Base-by-base conservation (phyloP, 1,139 yeast genomes). In the Wickerhamiella pararugosa region DNA sequence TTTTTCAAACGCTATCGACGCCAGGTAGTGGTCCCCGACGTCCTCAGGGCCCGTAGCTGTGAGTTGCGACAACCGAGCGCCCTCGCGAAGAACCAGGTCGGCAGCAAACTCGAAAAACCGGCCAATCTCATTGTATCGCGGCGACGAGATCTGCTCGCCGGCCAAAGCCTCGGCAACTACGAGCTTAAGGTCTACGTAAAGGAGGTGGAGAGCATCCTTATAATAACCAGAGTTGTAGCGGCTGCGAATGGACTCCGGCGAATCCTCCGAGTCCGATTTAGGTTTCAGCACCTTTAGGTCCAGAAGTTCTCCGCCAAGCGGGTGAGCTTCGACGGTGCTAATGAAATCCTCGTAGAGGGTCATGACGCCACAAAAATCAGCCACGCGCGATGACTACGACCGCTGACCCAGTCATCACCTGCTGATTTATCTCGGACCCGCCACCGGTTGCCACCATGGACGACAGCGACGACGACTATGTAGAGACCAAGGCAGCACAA, bases 111-210 rank as follows among this genome's bases (percentile, higher is more conserved):
- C 77, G 63, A 75, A 84, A 53, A 80, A 79, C 44, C 70, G 70
- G 57, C 82, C 90, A 35, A 79, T 64, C 49, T 70, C 66, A 21
- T 62, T 63, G 56, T 86, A 86, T 9, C 61, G 61, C 25, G 63
- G 55, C n/a, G 77, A 64, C 1, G 84, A 86, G 29, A 76, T 67
- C 25, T 70, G 67, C 44, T 67, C 63, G 40, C 65, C 61, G 32
- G 65, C 64, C 25, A 80, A 66, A 31, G 69, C 62, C 26, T 70
- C 56, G 7, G 75, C 70, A 35, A 79, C 66, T 0, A 80, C 78
- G 11, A 79, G 62, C 52, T 75, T 80, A 46, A 87, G 59, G 58
- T 87, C 97, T 54, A 80, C 90, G 54, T 71, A 83, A 9, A 84
- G 47, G 9, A 47, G 42, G 32, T 46, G 47, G 37, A 42, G 43